A percentile compares a stretch with the other conserved stretches of the same genome.
These are phyloP conservation scores for Sclerotiophoma versabilis DNA, from an alignment of 2,329 filamentous ascomycete species.

Conservation along the genomic window DNA sequence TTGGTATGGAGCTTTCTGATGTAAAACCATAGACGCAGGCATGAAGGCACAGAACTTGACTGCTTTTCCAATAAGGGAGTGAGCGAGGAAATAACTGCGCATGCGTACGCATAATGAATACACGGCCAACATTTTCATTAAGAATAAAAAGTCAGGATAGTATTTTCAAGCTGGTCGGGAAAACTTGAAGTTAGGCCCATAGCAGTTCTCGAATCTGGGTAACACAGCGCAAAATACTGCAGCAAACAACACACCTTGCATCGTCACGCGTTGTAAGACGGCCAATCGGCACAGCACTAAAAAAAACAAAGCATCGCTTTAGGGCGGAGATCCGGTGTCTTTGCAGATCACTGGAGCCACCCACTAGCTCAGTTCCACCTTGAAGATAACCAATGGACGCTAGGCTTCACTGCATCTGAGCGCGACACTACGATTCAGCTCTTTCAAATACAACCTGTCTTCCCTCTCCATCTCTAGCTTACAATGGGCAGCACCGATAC, in stretches of 20 bases:
- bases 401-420: constrained; percentile 10
- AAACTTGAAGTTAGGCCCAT: not conserved
- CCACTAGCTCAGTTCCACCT: constrained; percentile 21
- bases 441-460: no score
- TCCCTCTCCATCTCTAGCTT: not conserved
- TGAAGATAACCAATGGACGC: constrained; percentile 1
- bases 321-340: constrained; percentile 30
- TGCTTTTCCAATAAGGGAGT: not conserved
- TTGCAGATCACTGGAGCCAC: constrained; percentile 13
- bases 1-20: constrained; percentile 32
- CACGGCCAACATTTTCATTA: not conserved
- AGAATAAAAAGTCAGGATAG: not conserved
- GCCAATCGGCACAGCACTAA: constrained; percentile 2
- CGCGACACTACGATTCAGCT: not conserved
- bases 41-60: not conserved
- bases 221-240: not conserved
- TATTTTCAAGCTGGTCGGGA: no score
- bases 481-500: constrained; percentile 1
- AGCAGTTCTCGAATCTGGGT: not conserved
- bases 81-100: not conserved
- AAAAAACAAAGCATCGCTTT: constrained; percentile 2
- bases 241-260: not conserved
- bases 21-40: not conserved
- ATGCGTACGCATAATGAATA: no score
- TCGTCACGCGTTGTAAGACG: not conserved